Evolutionary conservation across 495 filamentous ascomycete species (phyloP).

Genomic region (Aspergillus indologenus): DNA sequence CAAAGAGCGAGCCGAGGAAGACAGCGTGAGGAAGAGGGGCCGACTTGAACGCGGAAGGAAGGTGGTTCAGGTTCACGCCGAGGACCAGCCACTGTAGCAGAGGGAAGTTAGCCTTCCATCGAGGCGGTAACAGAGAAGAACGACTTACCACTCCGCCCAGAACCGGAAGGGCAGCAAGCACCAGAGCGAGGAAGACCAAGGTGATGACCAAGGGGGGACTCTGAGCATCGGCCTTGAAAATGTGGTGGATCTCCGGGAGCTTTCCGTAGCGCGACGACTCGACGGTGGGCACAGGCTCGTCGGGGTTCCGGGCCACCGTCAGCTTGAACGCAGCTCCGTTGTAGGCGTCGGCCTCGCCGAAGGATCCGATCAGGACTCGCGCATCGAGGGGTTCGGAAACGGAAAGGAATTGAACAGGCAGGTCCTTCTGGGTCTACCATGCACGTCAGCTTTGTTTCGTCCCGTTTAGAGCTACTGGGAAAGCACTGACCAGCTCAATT

Average conservation of each 20-base stretch:
- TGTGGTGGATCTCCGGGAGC: slow-evolving; percentile 82
- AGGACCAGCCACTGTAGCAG: slow-evolving; percentile 69
- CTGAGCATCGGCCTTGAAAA: slow-evolving; percentile 74
- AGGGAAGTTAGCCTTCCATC: slow-evolving; percentile 14
- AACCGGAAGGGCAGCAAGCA: slow-evolving; percentile 66
- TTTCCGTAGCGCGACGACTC: slow-evolving; percentile 75
- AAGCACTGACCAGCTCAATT: slow-evolving; percentile 68
- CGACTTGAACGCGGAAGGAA: slow-evolving; percentile 65
- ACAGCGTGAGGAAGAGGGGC: slow-evolving; percentile 75
- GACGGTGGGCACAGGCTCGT: slow-evolving; percentile 52
- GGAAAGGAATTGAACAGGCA: slow-evolving; percentile 77
- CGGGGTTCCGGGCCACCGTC: slow-evolving; percentile 57
- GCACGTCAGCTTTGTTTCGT: slow-evolving; percentile 23
- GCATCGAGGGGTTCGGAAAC: slow-evolving; percentile 65
- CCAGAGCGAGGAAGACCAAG: slow-evolving; percentile 68
- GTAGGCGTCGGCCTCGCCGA: slow-evolving; percentile 69
- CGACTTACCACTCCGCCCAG: slow-evolving; percentile 68
- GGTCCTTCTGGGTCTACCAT: slow-evolving; percentile 77
- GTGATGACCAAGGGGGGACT: slow-evolving; percentile 83
- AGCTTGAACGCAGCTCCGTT: slow-evolving; percentile 65
- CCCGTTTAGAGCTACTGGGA: slow-evolving; percentile 10
- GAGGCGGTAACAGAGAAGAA: neutral
- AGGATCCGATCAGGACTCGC: slow-evolving; percentile 79
- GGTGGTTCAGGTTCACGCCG: slow-evolving; percentile 81
- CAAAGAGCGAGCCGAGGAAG: slow-evolving; percentile 80